Conservation (phyloP, 164 flowering plant genomes). For the Chimonanthus salicifolius region DNA sequence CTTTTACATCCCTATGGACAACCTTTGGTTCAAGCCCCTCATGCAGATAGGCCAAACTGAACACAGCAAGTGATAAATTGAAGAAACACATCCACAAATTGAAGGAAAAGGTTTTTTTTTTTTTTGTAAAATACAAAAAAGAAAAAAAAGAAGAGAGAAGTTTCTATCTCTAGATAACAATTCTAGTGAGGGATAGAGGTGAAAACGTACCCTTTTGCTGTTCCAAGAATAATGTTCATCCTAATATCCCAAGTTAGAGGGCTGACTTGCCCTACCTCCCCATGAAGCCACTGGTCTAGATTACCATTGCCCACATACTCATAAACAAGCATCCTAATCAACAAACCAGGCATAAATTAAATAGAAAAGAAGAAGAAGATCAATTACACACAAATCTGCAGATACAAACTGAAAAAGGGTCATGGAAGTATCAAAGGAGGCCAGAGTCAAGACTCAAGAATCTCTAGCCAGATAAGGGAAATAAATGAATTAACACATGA, state of each 20-base stretch:
- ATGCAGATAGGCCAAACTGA: slow-evolving; percentile 62
- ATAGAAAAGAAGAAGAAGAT: neutral
- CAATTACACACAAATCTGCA: neutral
- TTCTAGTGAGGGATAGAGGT: neutral
- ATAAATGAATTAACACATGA: too few species aligned
- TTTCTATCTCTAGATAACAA: neutral
- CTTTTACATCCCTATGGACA: slow-evolving; percentile 77
- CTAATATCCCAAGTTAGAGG: slow-evolving; percentile 78
- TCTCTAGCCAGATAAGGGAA: too few species aligned
- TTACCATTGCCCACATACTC: slow-evolving; percentile 78
- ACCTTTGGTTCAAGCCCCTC: slow-evolving; percentile 90
- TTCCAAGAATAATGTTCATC: slow-evolving; percentile 69
- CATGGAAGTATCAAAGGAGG: too few species aligned
- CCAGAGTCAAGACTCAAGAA: neutral
- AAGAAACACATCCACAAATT: too few species aligned
- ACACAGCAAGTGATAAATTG: neutral
- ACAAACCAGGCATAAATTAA: too few species aligned
- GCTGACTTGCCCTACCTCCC: slow-evolving; percentile 65
- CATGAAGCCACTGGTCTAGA: slow-evolving; percentile 88
- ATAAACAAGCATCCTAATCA: slow-evolving; percentile 64
- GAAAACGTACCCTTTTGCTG: slow-evolving; percentile 65
- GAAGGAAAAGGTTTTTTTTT: too few species aligned
- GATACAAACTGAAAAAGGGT: neutral
- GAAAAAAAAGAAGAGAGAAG: neutral
- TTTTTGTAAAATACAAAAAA: neutral